Percentiles rank a stretch among this genome's conserved stretches.
Evolutionary conservation across 306 rosid species (phyloP).

Genomic region (Hylodesmum podocarpum): DNA sequence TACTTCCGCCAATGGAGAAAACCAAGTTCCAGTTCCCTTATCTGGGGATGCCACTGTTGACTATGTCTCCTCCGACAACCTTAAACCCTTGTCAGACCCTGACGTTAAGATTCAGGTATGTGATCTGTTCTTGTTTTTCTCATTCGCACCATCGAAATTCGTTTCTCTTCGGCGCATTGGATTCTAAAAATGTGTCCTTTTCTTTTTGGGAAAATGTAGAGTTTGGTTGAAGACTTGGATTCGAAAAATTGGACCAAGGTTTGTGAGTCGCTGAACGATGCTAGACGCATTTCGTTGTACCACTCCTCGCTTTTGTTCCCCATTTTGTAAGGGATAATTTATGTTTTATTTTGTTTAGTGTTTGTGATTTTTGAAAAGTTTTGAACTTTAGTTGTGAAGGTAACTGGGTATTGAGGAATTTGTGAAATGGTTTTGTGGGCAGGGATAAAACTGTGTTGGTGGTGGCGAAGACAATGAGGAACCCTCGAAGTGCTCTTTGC

Average conservation of each 20-base stretch:
- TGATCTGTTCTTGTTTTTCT: constrained; percentile 30
- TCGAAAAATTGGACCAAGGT: constrained; percentile 81
- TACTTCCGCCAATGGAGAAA: constrained; percentile 50
- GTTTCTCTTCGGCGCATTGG: not conserved
- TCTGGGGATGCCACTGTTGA: constrained; percentile 63
- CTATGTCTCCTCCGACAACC: constrained; percentile 69
- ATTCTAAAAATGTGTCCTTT: not conserved
- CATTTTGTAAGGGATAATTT: constrained; percentile 38
- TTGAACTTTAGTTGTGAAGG: not conserved
- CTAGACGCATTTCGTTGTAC: constrained; percentile 66
- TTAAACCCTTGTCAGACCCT: constrained; percentile 65
- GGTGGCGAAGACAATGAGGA: constrained; percentile 81
- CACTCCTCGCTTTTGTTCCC: constrained; percentile 64
- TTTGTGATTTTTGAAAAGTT: not conserved
- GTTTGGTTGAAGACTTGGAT: constrained; percentile 59
- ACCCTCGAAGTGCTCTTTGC: constrained; percentile 87
- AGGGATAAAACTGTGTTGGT: constrained; percentile 71
- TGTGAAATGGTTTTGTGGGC: not conserved
- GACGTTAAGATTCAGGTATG: constrained; percentile 63
- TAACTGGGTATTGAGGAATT: constrained; percentile 19
- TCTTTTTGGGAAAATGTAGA: constrained; percentile 52
- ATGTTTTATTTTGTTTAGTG: not conserved
- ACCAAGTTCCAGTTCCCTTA: constrained; percentile 46
- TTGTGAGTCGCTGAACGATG: constrained; percentile 71
- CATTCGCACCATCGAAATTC: not conserved